These are phyloP conservation scores for Psilocybe cubensis DNA, from an alignment of 768 basidiomycete genomes.

Conservation along the genomic window DNA sequence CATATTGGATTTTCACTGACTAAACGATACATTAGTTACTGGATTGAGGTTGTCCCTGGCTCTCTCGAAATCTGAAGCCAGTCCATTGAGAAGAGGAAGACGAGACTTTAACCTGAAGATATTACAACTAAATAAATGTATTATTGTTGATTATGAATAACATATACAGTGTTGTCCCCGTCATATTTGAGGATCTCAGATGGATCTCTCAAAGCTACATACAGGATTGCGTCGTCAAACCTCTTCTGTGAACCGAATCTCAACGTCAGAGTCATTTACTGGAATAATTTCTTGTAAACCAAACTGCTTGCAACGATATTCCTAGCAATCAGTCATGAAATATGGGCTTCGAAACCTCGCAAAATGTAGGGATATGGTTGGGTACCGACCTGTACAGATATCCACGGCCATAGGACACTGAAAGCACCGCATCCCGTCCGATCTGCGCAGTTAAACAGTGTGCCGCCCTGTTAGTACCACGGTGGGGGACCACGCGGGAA, in stretches of 20 bases:
- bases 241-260: too few species aligned
- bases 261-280: too few species aligned
- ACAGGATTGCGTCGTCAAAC: too few species aligned
- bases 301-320: too few species aligned
- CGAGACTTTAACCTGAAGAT: background rate
- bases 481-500: constrained; percentile 70
- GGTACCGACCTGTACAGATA: constrained; percentile 11
- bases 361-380: background rate
- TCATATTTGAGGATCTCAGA: too few species aligned
- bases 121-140: background rate
- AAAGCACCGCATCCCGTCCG: constrained; percentile 61
- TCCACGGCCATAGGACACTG: constrained; percentile 54
- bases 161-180: background rate
- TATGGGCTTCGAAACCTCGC: background rate
- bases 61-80: constrained; percentile 7
- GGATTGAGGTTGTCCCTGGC: constrained; percentile 59
- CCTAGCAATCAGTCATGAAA: too few species aligned
- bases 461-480: constrained; percentile 68
- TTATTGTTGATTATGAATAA: background rate
- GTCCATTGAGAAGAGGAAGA: too few species aligned
- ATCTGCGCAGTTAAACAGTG: constrained; percentile 69
- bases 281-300: too few species aligned
- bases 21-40: too few species aligned
- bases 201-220: too few species aligned
- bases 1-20: too few species aligned